Evolutionary conservation across 1,284 basidiomycete species (phyloP).

Genomic region (Afroboletus lepidellus): DNA sequence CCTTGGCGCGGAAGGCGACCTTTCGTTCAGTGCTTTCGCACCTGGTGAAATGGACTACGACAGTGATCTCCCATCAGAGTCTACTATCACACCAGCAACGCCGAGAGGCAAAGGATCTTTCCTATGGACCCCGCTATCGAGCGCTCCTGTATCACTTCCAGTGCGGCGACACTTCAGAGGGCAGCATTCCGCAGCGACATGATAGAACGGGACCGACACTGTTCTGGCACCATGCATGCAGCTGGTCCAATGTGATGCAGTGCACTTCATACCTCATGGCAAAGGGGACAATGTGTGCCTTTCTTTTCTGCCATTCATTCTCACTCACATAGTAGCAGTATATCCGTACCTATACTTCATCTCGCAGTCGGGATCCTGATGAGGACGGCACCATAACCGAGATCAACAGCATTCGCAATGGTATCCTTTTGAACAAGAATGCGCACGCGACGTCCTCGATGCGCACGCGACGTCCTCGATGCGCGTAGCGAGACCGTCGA

Average conservation of each 20-base stretch:
- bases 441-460: too few relatives aligned
- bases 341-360: neutral
- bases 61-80: too few relatives aligned
- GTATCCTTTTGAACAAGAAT: neutral
- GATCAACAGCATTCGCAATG: neutral
- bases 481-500: too few relatives aligned
- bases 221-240: too few relatives aligned
- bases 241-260: neutral
- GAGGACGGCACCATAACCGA: neutral
- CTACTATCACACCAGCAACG: too few relatives aligned
- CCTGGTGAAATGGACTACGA: too few relatives aligned
- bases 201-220: neutral
- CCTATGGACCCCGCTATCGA: too few relatives aligned
- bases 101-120: too few relatives aligned
- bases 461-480: too few relatives aligned
- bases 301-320: neutral
- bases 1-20: too few relatives aligned
- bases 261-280: neutral
- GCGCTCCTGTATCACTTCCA: neutral
- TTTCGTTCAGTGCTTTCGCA: too few relatives aligned
- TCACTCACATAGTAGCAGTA: neutral
- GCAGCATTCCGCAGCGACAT: neutral
- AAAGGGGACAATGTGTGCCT: neutral
- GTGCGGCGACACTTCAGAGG: neutral
- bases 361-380: neutral